Conservation (phyloP, 805 yeast genomes). For the Wickerhamiella sergipiensis region DNA sequence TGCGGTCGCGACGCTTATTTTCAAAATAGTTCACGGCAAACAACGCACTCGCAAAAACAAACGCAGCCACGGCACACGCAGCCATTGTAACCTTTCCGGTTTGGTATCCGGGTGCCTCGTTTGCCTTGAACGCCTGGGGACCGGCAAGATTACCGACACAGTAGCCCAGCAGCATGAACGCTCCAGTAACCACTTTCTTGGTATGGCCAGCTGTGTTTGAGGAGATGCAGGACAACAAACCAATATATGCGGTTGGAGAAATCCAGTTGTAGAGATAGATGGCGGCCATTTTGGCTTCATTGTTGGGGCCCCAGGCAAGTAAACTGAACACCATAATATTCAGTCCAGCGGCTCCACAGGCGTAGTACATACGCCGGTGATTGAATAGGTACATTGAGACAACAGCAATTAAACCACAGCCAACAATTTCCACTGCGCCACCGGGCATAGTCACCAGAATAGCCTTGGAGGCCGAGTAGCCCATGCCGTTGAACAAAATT, state of each 20-base stretch:
- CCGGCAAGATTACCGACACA: conserved; percentile 60
- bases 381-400: conserved; percentile 7
- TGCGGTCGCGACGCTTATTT: conserved; percentile 29
- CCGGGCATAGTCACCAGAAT: conserved; percentile 32
- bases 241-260: conserved; percentile 20
- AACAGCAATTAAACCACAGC: conserved; percentile 8
- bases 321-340: conserved; percentile 31
- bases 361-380: conserved; percentile 17
- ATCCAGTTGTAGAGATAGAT: conserved; percentile 24
- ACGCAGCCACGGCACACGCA: conserved; percentile 33
- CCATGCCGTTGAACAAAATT: conserved; percentile 30
- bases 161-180: conserved; percentile 47
- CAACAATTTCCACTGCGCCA: conserved; percentile 30
- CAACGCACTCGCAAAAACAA: conserved; percentile 27
- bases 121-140: conserved; percentile 51
- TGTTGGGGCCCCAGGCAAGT: conserved; percentile 30
- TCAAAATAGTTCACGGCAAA: conserved; percentile 24
- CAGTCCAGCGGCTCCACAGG: conserved; percentile 38
- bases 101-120: conserved; percentile 44
- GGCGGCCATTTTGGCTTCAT: conserved; percentile 30
- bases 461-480: conserved; percentile 18
- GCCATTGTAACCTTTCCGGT: conserved; percentile 44
- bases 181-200: conserved; percentile 48
- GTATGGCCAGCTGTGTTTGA: conserved; percentile 59
- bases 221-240: conserved; percentile 14